A percentile compares a stretch with the other conserved stretches of the same genome.
Conservation (phyloP, 2,329 filamentous ascomycete genomes). For the Mycosphaerella arachidis region DNA sequence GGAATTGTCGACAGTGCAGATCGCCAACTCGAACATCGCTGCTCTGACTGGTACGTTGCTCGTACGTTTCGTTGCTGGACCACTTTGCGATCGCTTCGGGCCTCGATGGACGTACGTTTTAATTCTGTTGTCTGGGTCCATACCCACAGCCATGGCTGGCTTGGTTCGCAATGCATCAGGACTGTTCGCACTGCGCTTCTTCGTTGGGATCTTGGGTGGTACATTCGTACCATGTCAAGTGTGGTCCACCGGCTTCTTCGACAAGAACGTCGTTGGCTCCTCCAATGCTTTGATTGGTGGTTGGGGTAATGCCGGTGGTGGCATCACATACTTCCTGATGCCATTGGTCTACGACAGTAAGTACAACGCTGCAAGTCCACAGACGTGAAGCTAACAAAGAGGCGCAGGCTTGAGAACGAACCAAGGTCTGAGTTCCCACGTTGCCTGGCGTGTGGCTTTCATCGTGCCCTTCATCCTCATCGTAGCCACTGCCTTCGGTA, state of each 20-base stretch:
- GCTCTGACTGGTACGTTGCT: constrained; percentile 71
- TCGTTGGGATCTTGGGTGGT: constrained; percentile 72
- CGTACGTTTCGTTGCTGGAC: constrained; percentile 71
- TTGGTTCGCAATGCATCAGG: constrained; percentile 63
- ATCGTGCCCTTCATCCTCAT: constrained; percentile 78
- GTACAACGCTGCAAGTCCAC: too few species aligned
- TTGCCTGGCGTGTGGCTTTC: constrained; percentile 80
- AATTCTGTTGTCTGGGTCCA: constrained; percentile 65
- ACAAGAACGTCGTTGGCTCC: constrained; percentile 85
- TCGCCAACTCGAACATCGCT: constrained; percentile 87
- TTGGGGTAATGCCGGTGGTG: constrained; percentile 80
- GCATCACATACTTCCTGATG: constrained; percentile 91
- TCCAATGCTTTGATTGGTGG: constrained; percentile 80
- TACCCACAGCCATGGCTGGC: constrained; percentile 80
- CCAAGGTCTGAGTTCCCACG: constrained; percentile 57
- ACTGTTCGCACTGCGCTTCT: constrained; percentile 68
- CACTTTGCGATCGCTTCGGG: constrained; percentile 67
- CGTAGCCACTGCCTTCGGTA: constrained; percentile 58
- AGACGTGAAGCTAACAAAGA: too few species aligned
- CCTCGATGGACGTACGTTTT: constrained; percentile 73
- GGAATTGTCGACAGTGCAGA: constrained; percentile 61
- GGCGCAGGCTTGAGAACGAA: constrained; percentile 51
- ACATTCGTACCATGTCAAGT: constrained; percentile 83
- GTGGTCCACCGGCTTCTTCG: constrained; percentile 87
- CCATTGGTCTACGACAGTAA: constrained; percentile 72